Conservation (phyloP, 257 asterid genomes). For the Ehretia macrophylla region DNA sequence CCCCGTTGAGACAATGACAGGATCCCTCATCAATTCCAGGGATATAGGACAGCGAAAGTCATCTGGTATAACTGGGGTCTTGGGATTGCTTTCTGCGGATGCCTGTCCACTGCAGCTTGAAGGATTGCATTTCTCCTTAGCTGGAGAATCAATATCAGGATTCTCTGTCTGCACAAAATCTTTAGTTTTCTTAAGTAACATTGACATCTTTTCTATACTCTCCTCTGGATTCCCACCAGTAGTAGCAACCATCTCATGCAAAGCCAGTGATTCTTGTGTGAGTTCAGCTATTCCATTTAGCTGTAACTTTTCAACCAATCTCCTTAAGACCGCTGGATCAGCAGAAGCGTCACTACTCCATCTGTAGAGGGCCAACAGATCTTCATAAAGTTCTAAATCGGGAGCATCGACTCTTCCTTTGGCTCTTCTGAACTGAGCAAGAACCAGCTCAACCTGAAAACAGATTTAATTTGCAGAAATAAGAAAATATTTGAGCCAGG, state of each 20-base stretch:
- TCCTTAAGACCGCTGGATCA: slow-evolving; percentile 50
- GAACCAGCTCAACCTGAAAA: slow-evolving; percentile 90
- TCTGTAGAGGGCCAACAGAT: slow-evolving; percentile 56
- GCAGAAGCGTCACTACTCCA: slow-evolving; percentile 34
- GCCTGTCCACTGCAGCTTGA: slow-evolving; percentile 47
- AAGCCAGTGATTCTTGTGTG: slow-evolving; percentile 88
- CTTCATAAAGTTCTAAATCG: slow-evolving; percentile 72
- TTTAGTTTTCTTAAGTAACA: slow-evolving; percentile 76
- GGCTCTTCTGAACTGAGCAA: slow-evolving; percentile 94
- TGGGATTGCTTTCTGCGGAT: slow-evolving; percentile 37
- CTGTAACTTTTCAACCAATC: slow-evolving; percentile 76
- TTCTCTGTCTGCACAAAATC: slow-evolving; percentile 83
- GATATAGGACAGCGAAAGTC: slow-evolving; percentile 98
- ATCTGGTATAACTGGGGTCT: slow-evolving; percentile 73
- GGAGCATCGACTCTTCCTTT: slow-evolving; percentile 88
- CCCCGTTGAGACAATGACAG: slow-evolving; percentile 97
- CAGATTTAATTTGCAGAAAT: background rate
- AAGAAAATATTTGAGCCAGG: background rate
- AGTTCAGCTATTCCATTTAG: slow-evolving; percentile 75
- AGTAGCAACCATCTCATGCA: slow-evolving; percentile 88
- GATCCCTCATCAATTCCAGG: slow-evolving; percentile 91
- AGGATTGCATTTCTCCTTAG: slow-evolving; percentile 44
- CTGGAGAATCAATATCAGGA: slow-evolving; percentile 48
- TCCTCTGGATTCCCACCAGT: slow-evolving; percentile 93
- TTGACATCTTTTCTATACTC: slow-evolving; percentile 90